phyloP scores from a whole-genome alignment of 2,329 filamentous ascomycete species.

The Aspergillus terreus region DNA sequence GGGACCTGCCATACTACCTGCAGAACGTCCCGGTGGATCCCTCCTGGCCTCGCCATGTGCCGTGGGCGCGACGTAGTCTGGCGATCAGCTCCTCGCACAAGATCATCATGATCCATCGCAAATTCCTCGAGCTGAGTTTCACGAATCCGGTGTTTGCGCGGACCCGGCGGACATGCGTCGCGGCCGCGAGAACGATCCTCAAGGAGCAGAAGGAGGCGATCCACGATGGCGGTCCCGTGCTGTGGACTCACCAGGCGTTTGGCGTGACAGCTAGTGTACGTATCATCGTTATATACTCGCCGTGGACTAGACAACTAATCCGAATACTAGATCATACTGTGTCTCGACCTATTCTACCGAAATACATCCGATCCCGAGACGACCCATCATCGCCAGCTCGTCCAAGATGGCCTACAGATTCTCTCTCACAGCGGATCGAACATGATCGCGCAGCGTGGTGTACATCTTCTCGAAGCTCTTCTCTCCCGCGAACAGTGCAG shows the following conservation, averaged over 20 bases:
- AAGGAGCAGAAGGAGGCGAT: constrained; percentile 33
- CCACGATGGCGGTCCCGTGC: constrained; percentile 36
- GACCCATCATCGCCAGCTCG: constrained; percentile 16
- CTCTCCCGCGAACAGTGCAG: constrained; percentile 9
- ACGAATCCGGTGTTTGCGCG: constrained; percentile 41
- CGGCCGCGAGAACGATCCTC: constrained; percentile 40
- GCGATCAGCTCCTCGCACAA: constrained; percentile 41
- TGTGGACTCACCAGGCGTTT: constrained; percentile 44
- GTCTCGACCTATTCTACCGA: constrained; percentile 37
- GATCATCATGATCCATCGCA: constrained; percentile 46
- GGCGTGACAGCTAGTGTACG: constrained; percentile 33
- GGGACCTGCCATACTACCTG: constrained; percentile 34
- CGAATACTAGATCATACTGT: constrained; percentile 30
- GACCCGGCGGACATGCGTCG: constrained; percentile 41
- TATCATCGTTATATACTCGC: constrained; percentile 3
- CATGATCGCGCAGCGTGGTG: constrained; percentile 24
- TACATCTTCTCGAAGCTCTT: constrained; percentile 13
- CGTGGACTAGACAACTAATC: background rate
- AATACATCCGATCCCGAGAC: constrained; percentile 15
- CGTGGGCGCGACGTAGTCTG: constrained; percentile 38
- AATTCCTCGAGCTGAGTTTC: constrained; percentile 41
- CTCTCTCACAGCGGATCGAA: constrained; percentile 18
- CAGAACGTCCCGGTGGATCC: constrained; percentile 30
- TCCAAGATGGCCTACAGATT: constrained; percentile 19
- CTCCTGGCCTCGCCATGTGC: constrained; percentile 39